Conservation (phyloP, 2,329 filamentous ascomycete species). For the Xylariaceae sp. region DNA sequence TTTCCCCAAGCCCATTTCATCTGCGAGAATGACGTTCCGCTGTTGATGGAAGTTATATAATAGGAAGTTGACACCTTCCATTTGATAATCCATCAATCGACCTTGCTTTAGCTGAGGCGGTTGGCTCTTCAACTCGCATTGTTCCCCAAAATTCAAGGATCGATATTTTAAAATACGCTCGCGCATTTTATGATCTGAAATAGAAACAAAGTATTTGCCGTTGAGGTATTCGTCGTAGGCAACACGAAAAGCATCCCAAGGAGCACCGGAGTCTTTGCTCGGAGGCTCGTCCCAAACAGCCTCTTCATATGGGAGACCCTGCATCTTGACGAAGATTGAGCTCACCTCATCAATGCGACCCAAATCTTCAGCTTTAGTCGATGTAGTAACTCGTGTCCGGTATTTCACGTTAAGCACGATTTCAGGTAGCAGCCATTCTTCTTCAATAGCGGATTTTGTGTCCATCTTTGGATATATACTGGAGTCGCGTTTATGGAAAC, state of each 20-base stretch:
- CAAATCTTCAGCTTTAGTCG: conserved; percentile 66
- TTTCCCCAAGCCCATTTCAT: conserved; percentile 98
- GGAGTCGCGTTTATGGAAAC: conserved; percentile 70
- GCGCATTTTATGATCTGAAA: conserved; percentile 56
- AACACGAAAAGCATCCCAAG: conserved; percentile 74
- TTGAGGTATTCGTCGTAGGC: conserved; percentile 85
- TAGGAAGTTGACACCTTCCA: conserved; percentile 93
- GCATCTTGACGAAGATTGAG: conserved; percentile 81
- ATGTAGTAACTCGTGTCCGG: conserved; percentile 42
- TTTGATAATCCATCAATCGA: conserved; percentile 87
- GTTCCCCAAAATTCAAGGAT: conserved; percentile 58
- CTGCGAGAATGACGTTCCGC: conserved; percentile 85
- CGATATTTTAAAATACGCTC: conserved; percentile 67
- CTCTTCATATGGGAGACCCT: conserved; percentile 87
- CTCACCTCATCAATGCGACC: conserved; percentile 68
- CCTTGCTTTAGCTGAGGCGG: conserved; percentile 71
- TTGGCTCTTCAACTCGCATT: conserved; percentile 65
- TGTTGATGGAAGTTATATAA: conserved; percentile 81
- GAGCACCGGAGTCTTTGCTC: conserved; percentile 54
- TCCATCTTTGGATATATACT: conserved; percentile 64
- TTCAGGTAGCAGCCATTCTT: conserved; percentile 80
- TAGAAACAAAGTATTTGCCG: conserved; percentile 64
- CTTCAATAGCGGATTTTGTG: conserved; percentile 75
- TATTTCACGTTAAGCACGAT: conserved; percentile 83
- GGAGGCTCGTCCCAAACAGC: conserved; percentile 86